phyloP scores from a whole-genome alignment of 176 grass and related monocot genomes.

The Phoenix dactylifera region DNA sequence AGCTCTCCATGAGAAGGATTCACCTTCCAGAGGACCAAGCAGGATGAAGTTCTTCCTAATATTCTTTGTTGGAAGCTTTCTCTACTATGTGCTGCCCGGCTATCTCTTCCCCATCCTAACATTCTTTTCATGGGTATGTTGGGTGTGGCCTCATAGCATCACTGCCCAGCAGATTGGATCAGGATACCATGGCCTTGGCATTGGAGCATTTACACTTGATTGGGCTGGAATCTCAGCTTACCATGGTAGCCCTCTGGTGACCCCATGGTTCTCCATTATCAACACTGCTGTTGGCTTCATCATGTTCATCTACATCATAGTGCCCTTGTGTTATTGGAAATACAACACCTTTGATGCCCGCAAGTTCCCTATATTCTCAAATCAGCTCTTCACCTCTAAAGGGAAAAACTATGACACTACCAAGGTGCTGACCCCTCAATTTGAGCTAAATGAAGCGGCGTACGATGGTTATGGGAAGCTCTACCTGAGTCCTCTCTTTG shows the following conservation, averaged over 20 bases:
- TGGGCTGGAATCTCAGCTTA: constrained; percentile 12
- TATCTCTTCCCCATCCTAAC: constrained; percentile 7
- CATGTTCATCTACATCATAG: no score
- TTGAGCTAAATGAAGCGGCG: no score
- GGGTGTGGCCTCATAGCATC: constrained; percentile 8
- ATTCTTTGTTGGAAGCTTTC: constrained; percentile 8
- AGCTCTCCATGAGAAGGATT: constrained; percentile 19
- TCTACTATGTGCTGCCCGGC: constrained; percentile 8
- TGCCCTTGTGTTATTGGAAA: no score
- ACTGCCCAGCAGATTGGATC: constrained; percentile 25
- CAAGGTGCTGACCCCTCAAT: no score
- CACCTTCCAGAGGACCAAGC: neutral
- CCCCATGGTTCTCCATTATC: neutral
- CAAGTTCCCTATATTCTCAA: no score
- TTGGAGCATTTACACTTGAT: constrained; percentile 14
- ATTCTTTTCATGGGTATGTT: constrained; percentile 18
- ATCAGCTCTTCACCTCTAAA: no score
- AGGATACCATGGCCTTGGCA: constrained; percentile 5
- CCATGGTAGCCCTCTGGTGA: constrained; percentile 18
- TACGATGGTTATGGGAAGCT: neutral
- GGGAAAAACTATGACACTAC: no score
- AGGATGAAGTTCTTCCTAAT: constrained; percentile 18
- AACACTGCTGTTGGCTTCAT: no score
- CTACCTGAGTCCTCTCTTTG: constrained; percentile 10
- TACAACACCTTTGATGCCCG: no score